Evolutionary conservation across 805 yeast species (phyloP), one percentile per base, ranked within the genome.

Genomic region (Starmerella asiatica): DNA sequence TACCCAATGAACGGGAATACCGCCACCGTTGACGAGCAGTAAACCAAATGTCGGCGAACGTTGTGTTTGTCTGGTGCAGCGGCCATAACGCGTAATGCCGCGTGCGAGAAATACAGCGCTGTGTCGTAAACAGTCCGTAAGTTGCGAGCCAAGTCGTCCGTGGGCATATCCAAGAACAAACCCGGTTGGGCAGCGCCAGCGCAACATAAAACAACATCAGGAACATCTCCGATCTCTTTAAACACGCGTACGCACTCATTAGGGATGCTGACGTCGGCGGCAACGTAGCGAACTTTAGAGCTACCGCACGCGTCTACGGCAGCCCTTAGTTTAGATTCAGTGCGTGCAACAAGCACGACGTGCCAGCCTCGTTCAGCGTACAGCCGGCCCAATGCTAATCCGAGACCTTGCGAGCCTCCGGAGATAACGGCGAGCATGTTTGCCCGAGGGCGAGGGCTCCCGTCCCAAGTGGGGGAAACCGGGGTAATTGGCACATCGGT

Each of bases 381-480:
- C 40, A 70, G 65, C 31, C 63, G 62, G 0, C 93, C 94, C 41
- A 88, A 58, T 29, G 79, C 81, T 3, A 75, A 75, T 0, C 98
- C 98, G 1, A 88, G 64, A 0, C 98, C 98, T 54, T 88, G 98
- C 0, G 95, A 84, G 0, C 84, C 97, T 3, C 98, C 98, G 0
- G 94, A 73, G n/a, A 88, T 68, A 15, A 88, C 68, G 3, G 79
- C 85, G 1, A 71, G 56, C 37, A 67, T 62, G n/a, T n/a, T n/a
- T n/a, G n/a, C n/a, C n/a, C n/a, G n/a, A 9, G 71, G 63, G 3
- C 42, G 44, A 15, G 34, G 16, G 29, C 14, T 12, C 14, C n/a
- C n/a, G n/a, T n/a, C n/a, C n/a, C n/a, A n/a, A n/a, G n/a, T n/a
- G n/a, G n/a, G n/a, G n/a, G n/a, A n/a, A n/a, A n/a, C n/a, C n/a